Evolutionary conservation across 1,139 yeast species (phyloP).

Genomic region (Geotrichum restrictum): DNA sequence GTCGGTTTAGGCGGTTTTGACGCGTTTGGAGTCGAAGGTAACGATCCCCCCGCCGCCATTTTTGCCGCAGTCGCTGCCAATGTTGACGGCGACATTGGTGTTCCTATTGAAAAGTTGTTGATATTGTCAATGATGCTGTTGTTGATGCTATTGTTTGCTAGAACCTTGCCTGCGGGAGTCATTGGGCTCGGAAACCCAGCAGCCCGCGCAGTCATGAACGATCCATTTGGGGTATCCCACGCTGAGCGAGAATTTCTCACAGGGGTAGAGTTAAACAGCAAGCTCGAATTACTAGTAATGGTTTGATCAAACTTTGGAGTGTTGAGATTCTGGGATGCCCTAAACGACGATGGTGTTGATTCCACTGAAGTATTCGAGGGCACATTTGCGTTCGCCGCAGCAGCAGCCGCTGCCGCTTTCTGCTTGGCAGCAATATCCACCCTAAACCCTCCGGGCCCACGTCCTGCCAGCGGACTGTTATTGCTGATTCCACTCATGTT

Average conservation of each 20-base stretch:
- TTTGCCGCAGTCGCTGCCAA: slow-evolving; percentile 5
- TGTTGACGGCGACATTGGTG: not conserved
- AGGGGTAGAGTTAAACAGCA: slow-evolving; percentile 4
- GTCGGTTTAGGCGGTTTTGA: slow-evolving; percentile 14
- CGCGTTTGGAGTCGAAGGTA: slow-evolving; percentile 14
- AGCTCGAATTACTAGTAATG: slow-evolving; percentile 2
- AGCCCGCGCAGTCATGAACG: not conserved
- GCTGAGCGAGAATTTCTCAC: not conserved
- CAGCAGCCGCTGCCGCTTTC: too few species aligned
- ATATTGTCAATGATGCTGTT: too few species aligned
- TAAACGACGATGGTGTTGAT: not conserved
- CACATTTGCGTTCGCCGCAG: too few species aligned
- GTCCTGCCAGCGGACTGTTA: slow-evolving; percentile 9
- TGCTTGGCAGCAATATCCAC: not conserved
- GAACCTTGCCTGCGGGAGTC: not conserved
- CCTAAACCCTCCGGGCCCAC: not conserved
- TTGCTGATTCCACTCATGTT: slow-evolving; percentile 8
- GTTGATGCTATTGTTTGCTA: not conserved
- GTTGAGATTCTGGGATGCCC: not conserved
- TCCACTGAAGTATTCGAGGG: too few species aligned
- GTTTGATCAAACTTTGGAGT: slow-evolving; percentile 4
- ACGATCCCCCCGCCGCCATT: slow-evolving; percentile 9
- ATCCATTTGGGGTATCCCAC: not conserved
- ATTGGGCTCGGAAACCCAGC: not conserved
- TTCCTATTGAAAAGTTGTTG: slow-evolving; percentile 11